phyloP scores from a whole-genome alignment of 176 grass and related monocot species.

The Thalia dealbata region DNA sequence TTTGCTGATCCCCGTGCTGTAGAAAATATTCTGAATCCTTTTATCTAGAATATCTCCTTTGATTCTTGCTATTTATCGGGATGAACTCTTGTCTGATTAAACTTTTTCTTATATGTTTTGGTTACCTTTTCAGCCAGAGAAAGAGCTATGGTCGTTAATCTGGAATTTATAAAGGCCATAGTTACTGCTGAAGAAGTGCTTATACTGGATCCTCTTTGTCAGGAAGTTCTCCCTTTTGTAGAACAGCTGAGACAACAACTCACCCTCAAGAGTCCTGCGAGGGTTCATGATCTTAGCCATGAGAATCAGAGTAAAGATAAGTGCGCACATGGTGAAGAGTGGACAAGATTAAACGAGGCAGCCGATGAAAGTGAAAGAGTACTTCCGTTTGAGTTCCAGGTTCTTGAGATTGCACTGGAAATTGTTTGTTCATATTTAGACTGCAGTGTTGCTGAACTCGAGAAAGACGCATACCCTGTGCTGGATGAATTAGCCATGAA shows the following conservation, averaged over 20 bases:
- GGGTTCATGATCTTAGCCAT: slow-evolving; percentile 28
- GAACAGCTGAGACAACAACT: slow-evolving; percentile 72
- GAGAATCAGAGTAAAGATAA: slow-evolving; percentile 22
- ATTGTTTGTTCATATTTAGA: slow-evolving; percentile 55
- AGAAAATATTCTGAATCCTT: not conserved
- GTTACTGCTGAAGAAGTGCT: slow-evolving; percentile 84
- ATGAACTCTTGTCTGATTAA: slow-evolving; percentile 11
- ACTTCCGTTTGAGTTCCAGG: slow-evolving; percentile 94
- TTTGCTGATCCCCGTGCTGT: not conserved
- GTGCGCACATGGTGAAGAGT: slow-evolving; percentile 14
- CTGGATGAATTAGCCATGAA: slow-evolving; percentile 88
- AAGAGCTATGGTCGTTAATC: slow-evolving; percentile 89
- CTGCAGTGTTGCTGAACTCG: slow-evolving; percentile 49
- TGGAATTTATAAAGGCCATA: slow-evolving; percentile 86
- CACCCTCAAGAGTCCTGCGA: slow-evolving; percentile 37
- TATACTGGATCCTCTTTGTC: slow-evolving; percentile 59
- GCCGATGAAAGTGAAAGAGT: slow-evolving; percentile 50
- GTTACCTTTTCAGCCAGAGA: slow-evolving; percentile 59
- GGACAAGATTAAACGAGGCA: slow-evolving; percentile 32
- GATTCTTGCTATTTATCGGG: slow-evolving; percentile 1
- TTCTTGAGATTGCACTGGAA: slow-evolving; percentile 82
- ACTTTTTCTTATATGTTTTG: slow-evolving; percentile 2
- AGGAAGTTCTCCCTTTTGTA: slow-evolving; percentile 79
- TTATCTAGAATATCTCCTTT: not conserved
- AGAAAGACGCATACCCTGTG: slow-evolving; percentile 69